Base-by-base conservation (phyloP, 768 basidiomycete genomes). In the Lentinula aciculospora region DNA sequence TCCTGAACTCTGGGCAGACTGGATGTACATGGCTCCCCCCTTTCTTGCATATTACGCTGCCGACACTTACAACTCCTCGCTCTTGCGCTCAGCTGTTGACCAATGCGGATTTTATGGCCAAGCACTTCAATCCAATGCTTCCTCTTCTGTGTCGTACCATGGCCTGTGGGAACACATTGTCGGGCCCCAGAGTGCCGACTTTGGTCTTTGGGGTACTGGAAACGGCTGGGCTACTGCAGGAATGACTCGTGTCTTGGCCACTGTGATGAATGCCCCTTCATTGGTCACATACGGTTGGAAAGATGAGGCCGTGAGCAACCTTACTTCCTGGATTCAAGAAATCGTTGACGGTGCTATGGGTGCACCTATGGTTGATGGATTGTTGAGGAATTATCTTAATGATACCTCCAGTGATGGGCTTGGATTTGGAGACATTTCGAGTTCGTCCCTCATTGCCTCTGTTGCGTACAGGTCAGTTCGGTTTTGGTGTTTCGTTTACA, bases 211-310 rank as follows among this genome's bases (percentile, higher is more conserved):
- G 79, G 74, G 75, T 0, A 79, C 78, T 42, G 82, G 83, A 2
- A 90, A 89, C 61, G 86, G 74, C 0, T 89, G 89, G 89, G 87
- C 86, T 0, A 85, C 85, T 1, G 81, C 80, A 1, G 88, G 88
- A 0, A 84, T 85, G 76, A 68, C 82, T 27, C 77, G 87, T 5
- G 83, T 89, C 4, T 66, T 80, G 4, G 75, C 75, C 8, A 85
- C 81, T 0, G 72, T 85, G 34, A 63, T 69, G 23, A 71, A 74
- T 27, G 76, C 80, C 1, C 63, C 66, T 31, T 69, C 66, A 34
- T 65, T 69, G 1, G 13, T 56, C 13, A 49, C 56, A 40, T 39
- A 56, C 23, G 68, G 75, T 51, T 68, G 61, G 62, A 39, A 47
- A 45, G 37, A 42, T 25, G 13, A 48, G 6, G 64, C 64, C 17